phyloP scores from a whole-genome alignment of 805 yeast species.

The Zygoascus tannicola region DNA sequence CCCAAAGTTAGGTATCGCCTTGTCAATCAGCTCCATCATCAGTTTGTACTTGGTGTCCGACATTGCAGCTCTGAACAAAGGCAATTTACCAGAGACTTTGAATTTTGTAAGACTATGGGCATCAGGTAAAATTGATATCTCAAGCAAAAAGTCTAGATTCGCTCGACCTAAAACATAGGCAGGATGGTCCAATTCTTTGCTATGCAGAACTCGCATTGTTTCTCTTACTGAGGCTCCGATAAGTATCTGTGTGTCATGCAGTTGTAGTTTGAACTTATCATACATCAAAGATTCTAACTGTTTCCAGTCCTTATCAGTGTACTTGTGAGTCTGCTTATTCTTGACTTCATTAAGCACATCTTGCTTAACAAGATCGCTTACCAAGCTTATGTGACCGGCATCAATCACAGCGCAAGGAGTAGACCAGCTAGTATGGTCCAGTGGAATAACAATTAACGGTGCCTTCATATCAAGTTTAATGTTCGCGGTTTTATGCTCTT shows the following conservation, averaged over 20 bases:
- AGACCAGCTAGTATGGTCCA: conserved; percentile 66
- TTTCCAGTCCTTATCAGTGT: conserved; percentile 64
- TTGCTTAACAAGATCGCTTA: conserved; percentile 70
- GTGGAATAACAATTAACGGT: conserved; percentile 79
- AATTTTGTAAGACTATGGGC: conserved; percentile 65
- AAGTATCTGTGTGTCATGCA: conserved; percentile 80
- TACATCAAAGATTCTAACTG: conserved; percentile 72
- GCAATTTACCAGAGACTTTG: conserved; percentile 68
- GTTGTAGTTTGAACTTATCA: conserved; percentile 67
- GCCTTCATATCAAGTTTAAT: conserved; percentile 86
- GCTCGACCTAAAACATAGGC: conserved; percentile 67
- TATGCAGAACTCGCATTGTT: conserved; percentile 64
- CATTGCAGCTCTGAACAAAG: conserved; percentile 58
- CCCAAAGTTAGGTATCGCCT: conserved; percentile 48
- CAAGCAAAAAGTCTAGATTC: conserved; percentile 63
- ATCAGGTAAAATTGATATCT: conserved; percentile 76
- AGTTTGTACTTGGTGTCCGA: conserved; percentile 88
- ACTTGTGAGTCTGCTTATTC: conserved; percentile 42
- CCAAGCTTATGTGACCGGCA: conserved; percentile 87
- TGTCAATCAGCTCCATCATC: conserved; percentile 66
- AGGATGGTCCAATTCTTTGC: conserved; percentile 30
- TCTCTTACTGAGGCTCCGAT: conserved; percentile 76
- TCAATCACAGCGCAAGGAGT: conserved; percentile 88
- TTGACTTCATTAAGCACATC: conserved; percentile 60
- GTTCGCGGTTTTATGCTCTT: conserved; percentile 86